Base-by-base conservation (phyloP, 75 land plant genomes). In the Pinus albicaulis region DNA sequence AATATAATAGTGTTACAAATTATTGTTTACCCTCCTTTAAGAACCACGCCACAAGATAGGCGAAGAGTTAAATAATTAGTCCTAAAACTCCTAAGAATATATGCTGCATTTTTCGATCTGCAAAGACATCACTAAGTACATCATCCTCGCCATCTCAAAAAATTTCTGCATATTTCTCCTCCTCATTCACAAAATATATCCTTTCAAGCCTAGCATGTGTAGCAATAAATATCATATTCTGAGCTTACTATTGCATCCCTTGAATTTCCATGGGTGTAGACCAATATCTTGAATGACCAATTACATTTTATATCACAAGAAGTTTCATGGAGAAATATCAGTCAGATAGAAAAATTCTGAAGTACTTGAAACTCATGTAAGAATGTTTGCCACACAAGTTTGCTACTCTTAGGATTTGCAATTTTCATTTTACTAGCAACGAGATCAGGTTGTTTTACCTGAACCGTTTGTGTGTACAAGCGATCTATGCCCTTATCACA, bases 301-400 rank as follows among this genome's bases (percentile, higher is more conserved):
- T n/a, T n/a, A n/a, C n/a, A n/a, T n/a, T n/a, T n/a, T n/a, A n/a
- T 98, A 87, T 98, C 88, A 55, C 92, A 82, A 11, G 94, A 80
- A 20, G 94, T 92, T 15, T 98, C 98, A 59, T 92, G 99, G 25
- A 96, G 82, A 57, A 94, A 96, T 3, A 96, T 90, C 11, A 96
- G 81, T 75, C 99, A 81, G 22, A 88, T 88, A 4, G 98, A 98
- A 44, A 96, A 92, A 76, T 90, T 96, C 53, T 90, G 85, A 44
- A 96, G 78, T 20, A 81, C 81, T 77, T 87, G 89, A 83, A 90
- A 93, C 75, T 96, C 97, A 34, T 88, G 90, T 36, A 96, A 80
- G 76, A 88, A 86, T 2, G 98, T 94, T 77, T 96, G 98, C 99
- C 99, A 96, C 58, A 96, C 99, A 25, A 96, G 88, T 73, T 93